phyloP scores from a whole-genome alignment of 2,329 filamentous ascomycete genomes.

The Trichoderma gracile region DNA sequence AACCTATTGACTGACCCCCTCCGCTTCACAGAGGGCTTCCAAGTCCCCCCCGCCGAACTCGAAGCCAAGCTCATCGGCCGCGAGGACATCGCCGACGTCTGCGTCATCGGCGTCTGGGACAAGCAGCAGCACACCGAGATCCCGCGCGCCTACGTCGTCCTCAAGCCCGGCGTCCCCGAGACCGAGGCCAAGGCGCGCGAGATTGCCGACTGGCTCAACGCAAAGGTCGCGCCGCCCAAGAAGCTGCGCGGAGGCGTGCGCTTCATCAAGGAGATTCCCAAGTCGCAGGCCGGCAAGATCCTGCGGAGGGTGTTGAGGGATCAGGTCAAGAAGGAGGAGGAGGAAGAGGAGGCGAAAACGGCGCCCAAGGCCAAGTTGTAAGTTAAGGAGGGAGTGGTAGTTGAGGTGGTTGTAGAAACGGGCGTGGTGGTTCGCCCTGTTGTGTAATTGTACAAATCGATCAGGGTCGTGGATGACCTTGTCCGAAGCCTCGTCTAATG shows the following conservation, averaged over 20 bases:
- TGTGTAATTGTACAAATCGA: conserved; percentile 13
- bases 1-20: too few relatives aligned
- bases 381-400: neutral
- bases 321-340: conserved; percentile 41
- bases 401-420: neutral
- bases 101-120: conserved; percentile 63
- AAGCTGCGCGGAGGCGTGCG: conserved; percentile 68
- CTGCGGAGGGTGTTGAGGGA: conserved; percentile 52
- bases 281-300: conserved; percentile 61
- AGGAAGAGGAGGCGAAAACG: neutral
- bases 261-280: conserved; percentile 69
- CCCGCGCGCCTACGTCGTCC: conserved; percentile 52
- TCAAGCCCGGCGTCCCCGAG: conserved; percentile 40
- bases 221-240: conserved; percentile 66
- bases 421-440: neutral
- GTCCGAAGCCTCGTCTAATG: conserved; percentile 3
- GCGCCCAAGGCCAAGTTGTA: conserved; percentile 42
- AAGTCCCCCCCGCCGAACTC: conserved; percentile 69
- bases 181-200: conserved; percentile 39
- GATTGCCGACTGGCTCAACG: conserved; percentile 46
- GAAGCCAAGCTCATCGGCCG: conserved; percentile 51
- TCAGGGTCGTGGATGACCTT: neutral
- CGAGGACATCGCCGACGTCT: conserved; percentile 56
- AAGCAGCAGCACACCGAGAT: conserved; percentile 65
- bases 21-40: conserved; percentile 57